Evolutionary conservation across 2,329 filamentous ascomycete genomes (phyloP).

Genomic region (Bipolaris cookei): DNA sequence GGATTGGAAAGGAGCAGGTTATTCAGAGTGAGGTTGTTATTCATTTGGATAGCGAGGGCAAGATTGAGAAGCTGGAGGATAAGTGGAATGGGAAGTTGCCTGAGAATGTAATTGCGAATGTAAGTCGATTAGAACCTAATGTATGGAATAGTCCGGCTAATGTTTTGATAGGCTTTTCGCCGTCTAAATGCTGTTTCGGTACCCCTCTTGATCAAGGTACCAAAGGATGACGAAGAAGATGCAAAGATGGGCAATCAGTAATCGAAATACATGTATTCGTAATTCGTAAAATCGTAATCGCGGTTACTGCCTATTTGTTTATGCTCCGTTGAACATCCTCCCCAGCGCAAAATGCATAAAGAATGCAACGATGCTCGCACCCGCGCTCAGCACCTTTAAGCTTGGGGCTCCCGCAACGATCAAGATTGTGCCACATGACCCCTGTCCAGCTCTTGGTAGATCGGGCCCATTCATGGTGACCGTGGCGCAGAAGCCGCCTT

Average conservation of each 20-base stretch:
- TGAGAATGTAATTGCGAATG: slow-evolving; percentile 58
- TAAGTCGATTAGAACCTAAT: slow-evolving; percentile 48
- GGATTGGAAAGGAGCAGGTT: slow-evolving; percentile 58
- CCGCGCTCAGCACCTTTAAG: slow-evolving; percentile 27
- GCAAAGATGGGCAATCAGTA: slow-evolving; percentile 54
- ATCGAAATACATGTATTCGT: slow-evolving; percentile 24
- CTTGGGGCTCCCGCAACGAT: slow-evolving; percentile 38
- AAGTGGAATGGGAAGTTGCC: slow-evolving; percentile 62
- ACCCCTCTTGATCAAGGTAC: slow-evolving; percentile 59
- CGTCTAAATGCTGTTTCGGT: slow-evolving; percentile 60
- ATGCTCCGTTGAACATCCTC: slow-evolving; percentile 36
- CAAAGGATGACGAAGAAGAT: slow-evolving; percentile 61
- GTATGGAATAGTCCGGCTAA: slow-evolving; percentile 34
- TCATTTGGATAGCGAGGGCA: slow-evolving; percentile 50
- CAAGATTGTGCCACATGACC: slow-evolving; percentile 48
- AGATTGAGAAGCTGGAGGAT: slow-evolving; percentile 61
- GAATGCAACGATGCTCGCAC: slow-evolving; percentile 21
- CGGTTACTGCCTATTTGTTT: slow-evolving; percentile 6
- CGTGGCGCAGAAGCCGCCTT: slow-evolving; percentile 47
- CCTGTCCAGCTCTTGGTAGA: slow-evolving; percentile 42
- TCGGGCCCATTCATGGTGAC: slow-evolving; percentile 46
- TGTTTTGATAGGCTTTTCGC: slow-evolving; percentile 55
- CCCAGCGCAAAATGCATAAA: slow-evolving; percentile 36
- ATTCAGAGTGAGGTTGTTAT: slow-evolving; percentile 59
- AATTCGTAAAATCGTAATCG: slow-evolving; percentile 33